A percentile compares a stretch with the other conserved stretches of the same genome.
Conservation (phyloP, 2,329 filamentous ascomycete species). For the Aspergillus spinulosporus region DNA sequence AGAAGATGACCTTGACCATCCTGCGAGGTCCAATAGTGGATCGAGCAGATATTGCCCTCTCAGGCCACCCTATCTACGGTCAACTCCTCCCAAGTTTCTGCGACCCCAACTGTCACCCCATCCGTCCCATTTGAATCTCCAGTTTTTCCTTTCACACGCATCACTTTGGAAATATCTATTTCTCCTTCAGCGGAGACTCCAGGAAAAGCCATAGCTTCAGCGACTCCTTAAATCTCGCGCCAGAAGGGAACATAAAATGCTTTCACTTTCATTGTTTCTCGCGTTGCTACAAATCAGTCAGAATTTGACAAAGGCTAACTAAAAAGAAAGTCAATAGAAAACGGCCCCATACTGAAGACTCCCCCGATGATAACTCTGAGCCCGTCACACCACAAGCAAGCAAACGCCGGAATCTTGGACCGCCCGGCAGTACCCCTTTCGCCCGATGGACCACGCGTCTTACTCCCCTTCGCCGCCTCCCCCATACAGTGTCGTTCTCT, state of each 20-base stretch:
- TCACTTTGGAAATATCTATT: not conserved
- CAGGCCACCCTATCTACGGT: not conserved
- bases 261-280: not conserved
- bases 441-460: constrained; percentile 17
- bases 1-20: constrained; percentile 14
- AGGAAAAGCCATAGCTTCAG: not conserved
- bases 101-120: not conserved
- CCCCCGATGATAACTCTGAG: constrained; percentile 11
- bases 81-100: not conserved
- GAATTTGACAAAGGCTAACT: constrained; percentile 17
- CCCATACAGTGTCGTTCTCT: constrained; percentile 27
- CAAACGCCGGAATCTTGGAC: constrained; percentile 27
- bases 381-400: constrained; percentile 21
- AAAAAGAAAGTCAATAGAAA: constrained; percentile 23
- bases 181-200: not conserved
- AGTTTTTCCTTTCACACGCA: not conserved
- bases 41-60: not conserved
- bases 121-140: not conserved
- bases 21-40: no score
- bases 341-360: constrained; percentile 17
- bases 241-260: no score
- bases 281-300: not conserved
- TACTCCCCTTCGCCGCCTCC: constrained; percentile 21
- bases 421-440: constrained; percentile 26
- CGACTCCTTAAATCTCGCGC: not conserved